Evolutionary conservation across 306 rosid species (phyloP).

Genomic region (Morella rubra): DNA sequence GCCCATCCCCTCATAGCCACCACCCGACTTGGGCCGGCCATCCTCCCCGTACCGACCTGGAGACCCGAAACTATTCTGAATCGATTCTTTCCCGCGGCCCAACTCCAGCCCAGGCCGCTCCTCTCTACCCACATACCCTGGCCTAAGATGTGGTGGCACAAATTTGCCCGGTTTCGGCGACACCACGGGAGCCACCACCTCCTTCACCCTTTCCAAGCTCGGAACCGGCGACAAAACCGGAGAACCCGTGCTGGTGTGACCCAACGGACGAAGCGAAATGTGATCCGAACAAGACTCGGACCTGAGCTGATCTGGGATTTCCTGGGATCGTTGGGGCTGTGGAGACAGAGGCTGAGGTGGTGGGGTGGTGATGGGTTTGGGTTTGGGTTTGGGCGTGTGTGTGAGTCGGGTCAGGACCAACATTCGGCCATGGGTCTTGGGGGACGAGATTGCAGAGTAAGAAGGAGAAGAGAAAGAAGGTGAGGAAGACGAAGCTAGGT

Average conservation of each 20-base stretch:
- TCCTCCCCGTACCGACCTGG: slow-evolving; percentile 41
- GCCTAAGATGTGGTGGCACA: slow-evolving; percentile 88
- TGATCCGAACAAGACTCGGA: slow-evolving; percentile 40
- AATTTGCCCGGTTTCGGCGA: slow-evolving; percentile 54
- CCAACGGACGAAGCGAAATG: slow-evolving; percentile 77
- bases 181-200: slow-evolving; percentile 17
- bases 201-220: slow-evolving; percentile 39
- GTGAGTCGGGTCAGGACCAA: slow-evolving; percentile 69
- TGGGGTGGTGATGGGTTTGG: slow-evolving; percentile 39
- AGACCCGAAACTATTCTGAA: slow-evolving; percentile 32
- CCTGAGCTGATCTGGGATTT: slow-evolving; percentile 31
- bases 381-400: slow-evolving; percentile 47
- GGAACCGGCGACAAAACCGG: slow-evolving; percentile 30
- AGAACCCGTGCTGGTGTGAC: slow-evolving; percentile 47
- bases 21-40: slow-evolving; percentile 65
- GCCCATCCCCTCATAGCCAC: slow-evolving; percentile 53
- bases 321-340: slow-evolving; percentile 26
- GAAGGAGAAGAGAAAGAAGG: slow-evolving; percentile 49
- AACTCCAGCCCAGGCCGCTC: slow-evolving; percentile 42
- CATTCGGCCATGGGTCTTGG: slow-evolving; percentile 76
- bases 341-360: slow-evolving; percentile 21
- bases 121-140: slow-evolving; percentile 60
- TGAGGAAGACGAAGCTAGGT: slow-evolving; percentile 37
- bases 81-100: slow-evolving; percentile 33
- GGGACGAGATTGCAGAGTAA: slow-evolving; percentile 60